Evolutionary conservation across 306 rosid genomes (phyloP).

Genomic region (Cucurbita moschata): DNA sequence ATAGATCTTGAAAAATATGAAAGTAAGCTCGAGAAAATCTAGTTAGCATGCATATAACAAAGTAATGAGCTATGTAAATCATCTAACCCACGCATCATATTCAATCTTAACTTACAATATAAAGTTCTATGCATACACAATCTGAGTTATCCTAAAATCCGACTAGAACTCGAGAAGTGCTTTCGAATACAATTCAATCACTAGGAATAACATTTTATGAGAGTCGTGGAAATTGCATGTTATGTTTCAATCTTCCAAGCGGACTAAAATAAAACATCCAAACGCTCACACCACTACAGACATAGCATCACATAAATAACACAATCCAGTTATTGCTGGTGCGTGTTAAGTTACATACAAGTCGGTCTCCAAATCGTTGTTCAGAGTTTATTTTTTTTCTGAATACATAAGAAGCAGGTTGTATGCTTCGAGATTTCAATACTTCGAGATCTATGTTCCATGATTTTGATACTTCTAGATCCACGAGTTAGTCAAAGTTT

Average conservation of each 20-base stretch:
- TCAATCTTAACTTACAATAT: not conserved
- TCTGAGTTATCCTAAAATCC: not conserved
- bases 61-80: too few species aligned
- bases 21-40: not conserved
- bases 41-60: not conserved
- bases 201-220: not conserved
- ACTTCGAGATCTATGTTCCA: not conserved
- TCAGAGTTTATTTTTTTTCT: not conserved
- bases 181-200: not conserved
- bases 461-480: not conserved
- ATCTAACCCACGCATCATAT: not conserved
- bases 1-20: not conserved
- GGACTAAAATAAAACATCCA: not conserved
- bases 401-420: not conserved
- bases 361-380: not conserved
- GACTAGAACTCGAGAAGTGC: not conserved
- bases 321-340: not conserved
- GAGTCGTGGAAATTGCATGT: not conserved
- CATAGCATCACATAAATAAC: not conserved
- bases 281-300: not conserved
- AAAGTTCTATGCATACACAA: not conserved
- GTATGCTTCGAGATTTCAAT: not conserved
- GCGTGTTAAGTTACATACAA: slow-evolving; percentile 13
- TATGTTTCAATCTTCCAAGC: not conserved
- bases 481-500: not conserved